Conservation (phyloP, 345 rosid species). For the Litchi chinensis region DNA sequence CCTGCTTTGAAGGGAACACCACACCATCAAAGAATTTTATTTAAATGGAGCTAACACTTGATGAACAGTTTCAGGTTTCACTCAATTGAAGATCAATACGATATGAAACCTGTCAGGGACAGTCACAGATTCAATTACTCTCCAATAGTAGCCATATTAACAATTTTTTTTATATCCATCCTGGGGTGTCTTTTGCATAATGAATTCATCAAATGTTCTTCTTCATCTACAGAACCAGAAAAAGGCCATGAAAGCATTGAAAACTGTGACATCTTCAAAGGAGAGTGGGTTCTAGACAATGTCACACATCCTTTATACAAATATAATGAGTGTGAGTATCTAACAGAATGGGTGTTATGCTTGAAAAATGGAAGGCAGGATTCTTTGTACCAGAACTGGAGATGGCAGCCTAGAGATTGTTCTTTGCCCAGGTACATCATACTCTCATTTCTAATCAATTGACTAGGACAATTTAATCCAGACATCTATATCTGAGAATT, state of each 20-base stretch:
- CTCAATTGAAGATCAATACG: neutral
- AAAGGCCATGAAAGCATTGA: slow-evolving; percentile 3
- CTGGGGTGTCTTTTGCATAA: slow-evolving; percentile 52
- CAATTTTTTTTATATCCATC: slow-evolving; percentile 42
- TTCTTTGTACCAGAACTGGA: slow-evolving; percentile 82
- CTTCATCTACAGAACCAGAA: neutral
- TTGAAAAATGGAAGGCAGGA: slow-evolving; percentile 83
- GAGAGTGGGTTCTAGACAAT: slow-evolving; percentile 76
- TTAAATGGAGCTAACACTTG: neutral
- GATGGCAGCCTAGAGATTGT: slow-evolving; percentile 93
- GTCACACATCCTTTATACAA: slow-evolving; percentile 65
- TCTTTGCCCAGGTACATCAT: slow-evolving; percentile 66
- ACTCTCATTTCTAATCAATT: no score
- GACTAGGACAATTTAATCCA: no score
- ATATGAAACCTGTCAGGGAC: slow-evolving; percentile 24
- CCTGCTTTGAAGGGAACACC: neutral
- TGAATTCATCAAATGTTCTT: slow-evolving; percentile 28
- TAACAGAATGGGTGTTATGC: slow-evolving; percentile 66
- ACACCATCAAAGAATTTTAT: neutral
- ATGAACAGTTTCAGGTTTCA: neutral
- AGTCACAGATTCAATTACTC: slow-evolving; percentile 30
- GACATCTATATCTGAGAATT: no score
- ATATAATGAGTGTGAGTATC: slow-evolving; percentile 75
- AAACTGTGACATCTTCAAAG: slow-evolving; percentile 73
- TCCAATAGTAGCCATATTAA: slow-evolving; percentile 32